Conservation (phyloP, 345 rosid genomes). For the Eutrema japonicum region DNA sequence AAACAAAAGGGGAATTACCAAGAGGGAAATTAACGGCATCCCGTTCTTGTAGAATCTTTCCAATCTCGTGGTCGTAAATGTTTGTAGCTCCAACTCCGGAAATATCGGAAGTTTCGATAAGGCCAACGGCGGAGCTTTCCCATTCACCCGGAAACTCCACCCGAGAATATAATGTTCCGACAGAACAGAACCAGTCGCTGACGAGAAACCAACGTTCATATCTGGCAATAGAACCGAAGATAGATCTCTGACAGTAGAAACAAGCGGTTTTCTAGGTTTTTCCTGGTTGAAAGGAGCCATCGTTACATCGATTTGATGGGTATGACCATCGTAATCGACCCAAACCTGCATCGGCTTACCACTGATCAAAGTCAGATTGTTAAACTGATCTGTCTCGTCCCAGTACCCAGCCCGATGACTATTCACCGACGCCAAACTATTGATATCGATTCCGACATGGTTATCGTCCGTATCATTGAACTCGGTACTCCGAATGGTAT, state of each 20-base stretch:
- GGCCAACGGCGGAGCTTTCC: not conserved
- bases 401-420: constrained; percentile 11
- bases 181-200: not conserved
- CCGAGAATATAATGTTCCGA: constrained; percentile 14
- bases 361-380: constrained; percentile 1
- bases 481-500: constrained; percentile 40
- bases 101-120: constrained; percentile 39
- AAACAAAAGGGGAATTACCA: constrained; percentile 21
- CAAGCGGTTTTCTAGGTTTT: not conserved
- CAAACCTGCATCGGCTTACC: constrained; percentile 44
- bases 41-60: constrained; percentile 40
- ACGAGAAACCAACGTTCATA: constrained; percentile 16
- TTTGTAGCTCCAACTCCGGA: constrained; percentile 45
- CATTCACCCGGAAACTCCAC: constrained; percentile 6
- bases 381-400: not conserved
- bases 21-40: constrained; percentile 34
- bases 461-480: constrained; percentile 19
- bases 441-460: constrained; percentile 4
- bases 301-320: not conserved
- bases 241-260: not conserved
- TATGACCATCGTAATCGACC: constrained; percentile 68
- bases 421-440: constrained; percentile 34
- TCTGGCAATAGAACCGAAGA: constrained; percentile 34
- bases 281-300: not conserved
- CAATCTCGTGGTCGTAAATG: too few species aligned